These are phyloP conservation scores for Rhizoclosmatium sp. DNA, from an alignment of 192 early-diverging fungal species.

Conservation along the genomic window DNA sequence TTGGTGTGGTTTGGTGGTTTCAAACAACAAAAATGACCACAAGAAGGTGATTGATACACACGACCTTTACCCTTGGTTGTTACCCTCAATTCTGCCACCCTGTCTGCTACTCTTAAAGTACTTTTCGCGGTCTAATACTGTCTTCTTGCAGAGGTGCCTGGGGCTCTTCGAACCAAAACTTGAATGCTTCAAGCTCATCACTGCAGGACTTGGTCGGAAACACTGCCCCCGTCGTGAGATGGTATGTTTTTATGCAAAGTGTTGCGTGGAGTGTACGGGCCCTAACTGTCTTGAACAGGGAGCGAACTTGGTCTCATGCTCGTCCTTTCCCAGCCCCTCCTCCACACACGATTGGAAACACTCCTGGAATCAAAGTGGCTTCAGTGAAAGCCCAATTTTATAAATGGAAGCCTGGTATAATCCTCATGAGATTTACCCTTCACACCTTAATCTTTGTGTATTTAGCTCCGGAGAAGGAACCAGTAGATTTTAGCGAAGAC, in stretches of 20 bases:
- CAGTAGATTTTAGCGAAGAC: conserved; percentile 34
- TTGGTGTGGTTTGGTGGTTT: neutral
- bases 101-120: neutral
- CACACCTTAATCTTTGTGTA: neutral
- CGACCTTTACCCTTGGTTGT: neutral
- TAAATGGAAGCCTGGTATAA: conserved; percentile 28
- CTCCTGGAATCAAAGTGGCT: conserved; percentile 30
- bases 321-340: conserved; percentile 32
- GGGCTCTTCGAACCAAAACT: neutral
- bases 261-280: neutral
- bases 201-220: neutral
- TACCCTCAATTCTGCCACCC: neutral
- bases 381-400: conserved; percentile 27
- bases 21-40: neutral
- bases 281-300: conserved; percentile 16
- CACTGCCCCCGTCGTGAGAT: conserved; percentile 22
- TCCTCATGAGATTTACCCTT: neutral
- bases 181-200: conserved; percentile 8
- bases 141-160: neutral
- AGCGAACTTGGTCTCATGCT: conserved; percentile 4
- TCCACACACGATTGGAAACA: conserved; percentile 37
- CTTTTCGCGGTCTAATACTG: neutral
- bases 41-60: too few relatives aligned
- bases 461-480: conserved; percentile 29
- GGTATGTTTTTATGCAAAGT: conserved; percentile 1